These are phyloP conservation scores for Piromyces sp. DNA, from an alignment of 192 early-diverging fungal species.

Conservation along the genomic window DNA sequence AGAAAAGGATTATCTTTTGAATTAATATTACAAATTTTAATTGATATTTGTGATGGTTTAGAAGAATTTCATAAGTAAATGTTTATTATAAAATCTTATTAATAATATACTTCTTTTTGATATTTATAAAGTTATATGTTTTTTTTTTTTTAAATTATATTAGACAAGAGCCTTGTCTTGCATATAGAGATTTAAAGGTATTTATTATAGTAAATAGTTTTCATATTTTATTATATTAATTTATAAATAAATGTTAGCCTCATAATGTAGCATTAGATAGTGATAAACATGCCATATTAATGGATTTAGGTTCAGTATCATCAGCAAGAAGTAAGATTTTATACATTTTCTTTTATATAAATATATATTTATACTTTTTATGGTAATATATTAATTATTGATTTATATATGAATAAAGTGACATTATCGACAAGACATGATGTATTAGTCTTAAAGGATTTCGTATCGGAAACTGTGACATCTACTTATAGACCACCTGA, in stretches of 20 bases:
- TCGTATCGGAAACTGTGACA: background rate
- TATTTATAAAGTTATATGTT: too few species aligned
- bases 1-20: background rate
- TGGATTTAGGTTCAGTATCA: background rate
- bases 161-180: background rate
- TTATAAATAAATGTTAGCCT: background rate
- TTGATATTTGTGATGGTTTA: background rate
- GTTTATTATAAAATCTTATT: too few species aligned
- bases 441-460: background rate
- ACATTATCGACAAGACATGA: background rate
- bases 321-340: background rate
- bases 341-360: background rate
- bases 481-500: background rate
- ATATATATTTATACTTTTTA: too few species aligned
- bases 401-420: background rate
- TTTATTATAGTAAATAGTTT: too few species aligned
- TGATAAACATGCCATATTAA: background rate
- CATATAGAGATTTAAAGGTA: background rate
- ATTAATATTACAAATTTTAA: background rate
- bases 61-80: background rate
- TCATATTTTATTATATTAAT: too few species aligned
- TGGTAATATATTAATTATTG: too few species aligned
- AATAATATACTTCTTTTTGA: too few species aligned
- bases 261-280: background rate
- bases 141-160: too few species aligned